Conservation (phyloP, 2,329 filamentous ascomycete species). For the Neoarthrinium moseri region DNA sequence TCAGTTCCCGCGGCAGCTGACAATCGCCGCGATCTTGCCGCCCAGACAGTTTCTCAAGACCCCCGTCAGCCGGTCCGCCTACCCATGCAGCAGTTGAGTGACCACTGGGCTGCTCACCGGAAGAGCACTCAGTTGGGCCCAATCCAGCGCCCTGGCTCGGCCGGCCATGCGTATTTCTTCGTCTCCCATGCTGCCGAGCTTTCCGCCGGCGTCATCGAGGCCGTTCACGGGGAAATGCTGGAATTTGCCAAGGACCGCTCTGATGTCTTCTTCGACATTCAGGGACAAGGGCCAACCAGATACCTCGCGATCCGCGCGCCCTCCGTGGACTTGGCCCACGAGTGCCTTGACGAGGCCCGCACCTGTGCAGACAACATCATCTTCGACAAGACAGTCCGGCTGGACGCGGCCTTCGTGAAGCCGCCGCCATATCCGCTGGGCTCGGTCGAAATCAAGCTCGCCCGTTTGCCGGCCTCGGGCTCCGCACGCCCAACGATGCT, state of each 20-base stretch:
- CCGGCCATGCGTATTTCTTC: not conserved
- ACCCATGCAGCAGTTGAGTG: not conserved
- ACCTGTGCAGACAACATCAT: conserved; percentile 8
- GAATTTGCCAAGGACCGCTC: not conserved
- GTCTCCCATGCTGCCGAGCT: not conserved
- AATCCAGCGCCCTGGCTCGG: not conserved
- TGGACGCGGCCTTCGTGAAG: conserved; percentile 4
- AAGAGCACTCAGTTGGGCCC: not conserved
- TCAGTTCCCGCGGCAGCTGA: too few species aligned
- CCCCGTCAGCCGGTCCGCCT: not conserved
- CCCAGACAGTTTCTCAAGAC: too few species aligned
- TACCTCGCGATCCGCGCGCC: conserved; percentile 4
- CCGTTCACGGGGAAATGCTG: not conserved
- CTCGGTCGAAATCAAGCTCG: not conserved
- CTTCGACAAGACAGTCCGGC: conserved; percentile 5
- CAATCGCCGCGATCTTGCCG: too few species aligned
- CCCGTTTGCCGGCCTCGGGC: not conserved
- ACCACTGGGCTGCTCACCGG: not conserved
- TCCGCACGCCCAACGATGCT: not conserved
- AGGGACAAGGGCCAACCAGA: not conserved
- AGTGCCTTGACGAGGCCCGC: conserved; percentile 6
- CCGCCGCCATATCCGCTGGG: not conserved
- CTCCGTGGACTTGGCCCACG: not conserved
- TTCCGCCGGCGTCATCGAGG: not conserved
- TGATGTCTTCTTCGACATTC: not conserved